Evolutionary conservation across 2,329 filamentous ascomycete species (phyloP), one percentile per base, ranked within the genome.

Genomic region (Colletotrichum tropicicola): DNA sequence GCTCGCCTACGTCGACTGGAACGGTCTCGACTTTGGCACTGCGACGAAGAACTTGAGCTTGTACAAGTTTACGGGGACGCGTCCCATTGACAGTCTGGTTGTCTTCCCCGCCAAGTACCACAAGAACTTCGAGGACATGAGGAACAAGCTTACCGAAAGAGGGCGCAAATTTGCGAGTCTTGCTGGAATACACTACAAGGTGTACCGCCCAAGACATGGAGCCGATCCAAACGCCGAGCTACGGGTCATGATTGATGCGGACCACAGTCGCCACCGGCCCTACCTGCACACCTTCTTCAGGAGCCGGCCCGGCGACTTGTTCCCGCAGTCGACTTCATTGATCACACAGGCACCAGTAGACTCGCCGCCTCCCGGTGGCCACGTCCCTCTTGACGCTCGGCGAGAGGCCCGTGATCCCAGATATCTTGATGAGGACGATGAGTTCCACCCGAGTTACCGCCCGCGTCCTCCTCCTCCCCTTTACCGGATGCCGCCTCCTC

Each of bases 31-130:
- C 2, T 84, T 85, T 69, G 82, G 83, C 6, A 79, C 78, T 60
- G 69, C 71, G 3, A 61, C 70, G 5, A 67, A 75, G n/a, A 66
- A 65, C 12, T 74, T 81, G 48, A 59, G 71, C 17, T 78, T 85
- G 28, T 63, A 70, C 3, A 69, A 74, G 6, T 85, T 83, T 57
- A 66, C 71, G 8, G 83, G 83, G 9, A 80, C 80, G 7, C 75
- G 75, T 21, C 73, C 76, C 54, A 83, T 86, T 61, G 74, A 74
- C 1, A 73, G 75, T 0, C 74, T 86, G 3, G 70, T 76, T 23
- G 76, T 76, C 4, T 84, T 80, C 59, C 84, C 83, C 0, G 70
- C 83, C 1, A 70, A 75, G n/a, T 81, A 78, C 64, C 80, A 85
- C 59, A 73, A 78, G 19, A 76, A 77, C 1, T 69, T 74, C 1